phyloP scores from a whole-genome alignment of 2,329 filamentous ascomycete genomes.

The Cytospora piceae region DNA sequence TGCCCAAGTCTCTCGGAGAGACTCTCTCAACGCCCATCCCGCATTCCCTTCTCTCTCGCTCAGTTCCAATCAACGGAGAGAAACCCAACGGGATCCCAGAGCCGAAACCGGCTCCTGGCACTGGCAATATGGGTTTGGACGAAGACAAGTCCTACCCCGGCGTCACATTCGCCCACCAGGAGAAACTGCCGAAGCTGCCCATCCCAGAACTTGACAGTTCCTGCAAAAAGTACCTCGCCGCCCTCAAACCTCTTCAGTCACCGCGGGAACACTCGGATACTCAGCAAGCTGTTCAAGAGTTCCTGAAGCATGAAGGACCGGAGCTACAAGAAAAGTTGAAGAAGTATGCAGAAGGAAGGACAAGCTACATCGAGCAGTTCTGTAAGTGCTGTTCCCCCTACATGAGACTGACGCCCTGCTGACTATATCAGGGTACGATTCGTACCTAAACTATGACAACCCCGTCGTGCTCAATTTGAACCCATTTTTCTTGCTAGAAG shows the following conservation, averaged over 20 bases:
- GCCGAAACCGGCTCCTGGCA: slow-evolving; percentile 44
- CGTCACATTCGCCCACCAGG: slow-evolving; percentile 87
- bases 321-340: slow-evolving; percentile 87
- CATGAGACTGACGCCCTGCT: slow-evolving; percentile 32
- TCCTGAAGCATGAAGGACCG: slow-evolving; percentile 78
- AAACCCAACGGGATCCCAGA: slow-evolving; percentile 40
- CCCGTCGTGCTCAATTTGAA: slow-evolving; percentile 97
- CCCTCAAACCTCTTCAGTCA: slow-evolving; percentile 80
- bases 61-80: slow-evolving; percentile 42
- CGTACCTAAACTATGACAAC: slow-evolving; percentile 96
- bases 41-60: slow-evolving; percentile 45
- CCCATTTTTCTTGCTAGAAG: slow-evolving; percentile 95
- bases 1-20: slow-evolving; percentile 74
- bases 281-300: slow-evolving; percentile 77
- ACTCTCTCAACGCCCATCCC: slow-evolving; percentile 58
- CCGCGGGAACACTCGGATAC: slow-evolving; percentile 83
- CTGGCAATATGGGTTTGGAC: slow-evolving; percentile 58
- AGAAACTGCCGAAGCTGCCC: slow-evolving; percentile 86
- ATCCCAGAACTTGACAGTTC: slow-evolving; percentile 85
- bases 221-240: slow-evolving; percentile 77
- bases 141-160: slow-evolving; percentile 64
- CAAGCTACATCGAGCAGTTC: slow-evolving; percentile 98
- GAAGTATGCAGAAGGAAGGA: slow-evolving; percentile 85
- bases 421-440: slow-evolving; percentile 77
- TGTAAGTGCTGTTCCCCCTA: slow-evolving; percentile 62